phyloP scores from a whole-genome alignment of 129 eudicot genomes.

The Dittrichia graveolens region DNA sequence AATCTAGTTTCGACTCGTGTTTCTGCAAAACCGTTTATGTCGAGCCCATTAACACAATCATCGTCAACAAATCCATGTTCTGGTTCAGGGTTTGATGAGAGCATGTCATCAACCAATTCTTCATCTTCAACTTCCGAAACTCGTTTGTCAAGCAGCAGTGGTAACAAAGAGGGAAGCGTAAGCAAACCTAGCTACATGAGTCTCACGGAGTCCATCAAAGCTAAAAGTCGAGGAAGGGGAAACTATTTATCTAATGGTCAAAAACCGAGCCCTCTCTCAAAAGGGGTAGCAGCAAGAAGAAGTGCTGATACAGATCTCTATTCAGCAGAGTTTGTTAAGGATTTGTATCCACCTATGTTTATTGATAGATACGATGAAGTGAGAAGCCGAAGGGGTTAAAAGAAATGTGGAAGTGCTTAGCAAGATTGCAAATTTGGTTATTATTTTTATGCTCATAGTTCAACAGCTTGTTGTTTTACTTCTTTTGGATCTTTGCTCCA shows the following conservation, averaged over 20 bases:
- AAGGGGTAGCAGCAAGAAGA: conserved; percentile 54
- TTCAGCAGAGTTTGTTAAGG: conserved; percentile 54
- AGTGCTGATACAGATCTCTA: conserved; percentile 65
- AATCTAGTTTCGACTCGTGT: conserved; percentile 59
- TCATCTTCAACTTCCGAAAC: conserved; percentile 65
- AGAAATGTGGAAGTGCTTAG: conserved; percentile 5
- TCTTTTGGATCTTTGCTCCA: conserved; percentile 26
- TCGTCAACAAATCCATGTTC: conserved; percentile 62
- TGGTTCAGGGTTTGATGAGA: conserved; percentile 57
- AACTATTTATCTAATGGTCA: conserved; percentile 35
- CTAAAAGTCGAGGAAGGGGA: conserved; percentile 57
- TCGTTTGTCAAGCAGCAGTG: conserved; percentile 49
- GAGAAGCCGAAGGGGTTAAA: conserved; percentile 27
- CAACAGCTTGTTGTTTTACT: conserved; percentile 77
- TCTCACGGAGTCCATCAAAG: conserved; percentile 74
- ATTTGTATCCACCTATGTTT: conserved; percentile 66
- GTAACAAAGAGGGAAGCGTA: conserved; percentile 39
- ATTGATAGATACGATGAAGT: conserved; percentile 42
- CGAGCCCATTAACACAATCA: conserved; percentile 50
- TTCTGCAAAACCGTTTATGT: conserved; percentile 40
- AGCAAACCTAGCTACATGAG: conserved; percentile 74
- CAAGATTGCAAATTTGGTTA: conserved; percentile 22
- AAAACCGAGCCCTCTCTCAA: conserved; percentile 60
- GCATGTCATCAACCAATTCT: conserved; percentile 62
- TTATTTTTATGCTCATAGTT: conserved; percentile 33